phyloP scores from a whole-genome alignment of 2,329 filamentous ascomycete species.

The Trichophaea hybrida region DNA sequence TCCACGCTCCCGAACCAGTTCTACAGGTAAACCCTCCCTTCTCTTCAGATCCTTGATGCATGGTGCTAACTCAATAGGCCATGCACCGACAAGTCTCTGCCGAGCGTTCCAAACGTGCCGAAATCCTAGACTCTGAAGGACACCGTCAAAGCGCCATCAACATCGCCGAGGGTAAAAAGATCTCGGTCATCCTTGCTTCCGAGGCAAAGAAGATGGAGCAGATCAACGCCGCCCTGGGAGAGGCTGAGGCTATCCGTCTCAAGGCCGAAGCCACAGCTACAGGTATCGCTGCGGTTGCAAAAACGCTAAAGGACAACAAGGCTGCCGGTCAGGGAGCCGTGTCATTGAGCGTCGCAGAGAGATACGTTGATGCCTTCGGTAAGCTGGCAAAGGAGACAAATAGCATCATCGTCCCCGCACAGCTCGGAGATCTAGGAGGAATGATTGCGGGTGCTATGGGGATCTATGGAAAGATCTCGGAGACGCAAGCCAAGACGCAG shows the following conservation, averaged over 20 bases:
- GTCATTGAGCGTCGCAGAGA: conserved; percentile 81
- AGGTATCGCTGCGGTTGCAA: conserved; percentile 76
- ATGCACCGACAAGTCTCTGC: conserved; percentile 98
- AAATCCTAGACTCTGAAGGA: conserved; percentile 94
- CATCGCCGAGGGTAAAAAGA: conserved; percentile 93
- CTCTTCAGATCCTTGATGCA: neutral
- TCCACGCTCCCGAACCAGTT: conserved; percentile 84
- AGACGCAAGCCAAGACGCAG: conserved; percentile 52
- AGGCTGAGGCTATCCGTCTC: conserved; percentile 81
- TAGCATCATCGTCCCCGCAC: conserved; percentile 86
- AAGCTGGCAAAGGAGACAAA: conserved; percentile 92
- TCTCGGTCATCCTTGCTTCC: conserved; percentile 88
- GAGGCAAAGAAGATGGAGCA: conserved; percentile 81
- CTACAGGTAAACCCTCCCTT: conserved; percentile 35
- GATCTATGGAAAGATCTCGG: conserved; percentile 84
- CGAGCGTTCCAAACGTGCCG: conserved; percentile 90
- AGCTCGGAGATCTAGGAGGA: conserved; percentile 85
- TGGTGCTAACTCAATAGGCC: conserved; percentile 43
- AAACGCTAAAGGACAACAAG: conserved; percentile 57
- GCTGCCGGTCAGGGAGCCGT: conserved; percentile 68
- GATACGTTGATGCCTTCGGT: conserved; percentile 91
- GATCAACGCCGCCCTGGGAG: conserved; percentile 84
- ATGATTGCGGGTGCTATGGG: conserved; percentile 96
- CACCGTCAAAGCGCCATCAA: conserved; percentile 97
- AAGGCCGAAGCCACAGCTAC: conserved; percentile 73